Evolutionary conservation across 768 basidiomycete genomes (phyloP), one percentile per base, ranked within the genome.

Genomic region (Mycena filopes): DNA sequence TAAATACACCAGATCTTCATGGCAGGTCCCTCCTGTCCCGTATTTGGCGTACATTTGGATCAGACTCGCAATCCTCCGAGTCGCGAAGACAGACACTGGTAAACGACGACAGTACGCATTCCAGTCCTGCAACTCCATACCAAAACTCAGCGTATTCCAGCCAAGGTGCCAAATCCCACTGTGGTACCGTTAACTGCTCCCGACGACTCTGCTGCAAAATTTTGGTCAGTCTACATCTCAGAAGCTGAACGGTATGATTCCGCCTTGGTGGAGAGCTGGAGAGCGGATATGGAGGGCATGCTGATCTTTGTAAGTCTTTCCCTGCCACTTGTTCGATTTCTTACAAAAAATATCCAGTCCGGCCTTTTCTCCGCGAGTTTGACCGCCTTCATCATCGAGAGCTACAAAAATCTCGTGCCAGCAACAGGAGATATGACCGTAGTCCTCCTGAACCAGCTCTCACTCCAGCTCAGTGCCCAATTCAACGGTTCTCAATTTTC

Each of bases 321-420:
- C 45, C 9, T 10, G 25, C 46, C n/a, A n/a, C 28, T 61, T 43
- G 45, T 42, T n/a, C 50, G 31, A 26, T 46, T 18, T 36, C 13
- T 4, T 9, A 46, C 28, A 11, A 4, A 46, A 10, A 7, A 16
- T 25, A 16, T 36, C 20, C 47, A 74, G 74, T 67, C 71, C 16
- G 72, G 69, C 40, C 68, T 73, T 4, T 72, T 72, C 48, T 71
- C 71, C 9, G 70, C 73, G 21, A 66, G 60, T 55, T 59, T 72
- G 45, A 72, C 70, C n/a, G 68, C 71, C 3, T 73, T 73, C 60
- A 60, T 73, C 36, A 57, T 73, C n/a, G 68, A 73, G 49, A 67
- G 65, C 36, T 72, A 72, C 43, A 63, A 63, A 46, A 65, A 60
- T 29, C 67, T 73, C 12, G 42, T 61, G 1, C 67, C 60, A 1